Base-by-base conservation (phyloP, 2,329 filamentous ascomycete species). In the Orbilia oligospora region DNA sequence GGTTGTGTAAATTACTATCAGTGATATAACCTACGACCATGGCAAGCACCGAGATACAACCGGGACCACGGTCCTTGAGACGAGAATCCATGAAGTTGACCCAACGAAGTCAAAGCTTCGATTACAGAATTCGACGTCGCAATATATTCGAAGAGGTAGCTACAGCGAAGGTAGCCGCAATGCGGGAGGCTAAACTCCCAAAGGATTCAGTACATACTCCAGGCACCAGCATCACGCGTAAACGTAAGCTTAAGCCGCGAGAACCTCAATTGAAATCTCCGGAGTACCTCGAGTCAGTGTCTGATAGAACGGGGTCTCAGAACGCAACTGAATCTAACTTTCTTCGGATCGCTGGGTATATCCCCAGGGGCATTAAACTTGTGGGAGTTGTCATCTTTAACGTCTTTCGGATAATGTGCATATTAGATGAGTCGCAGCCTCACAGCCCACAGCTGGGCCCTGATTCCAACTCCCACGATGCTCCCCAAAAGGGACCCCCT, bases 321-420 rank as follows among this genome's bases (percentile, higher is more conserved):
- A 24, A 33, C 8, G 1, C 4, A 16, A 20, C 18, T 6, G 22
- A 16, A 20, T 16, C 30, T n/a, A 41, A 22, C 20, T 16, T 16
- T 4, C 4, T 58, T 41, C 33, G 8, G n/a, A 22, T 38, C 16
- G 16, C 16, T 41, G 14, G 14, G 12, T 41, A 41, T 41, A 44
- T 61, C 18, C 5, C 20, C 20, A 61, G 18, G 4, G 56, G 56
- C 0, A 1, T 61, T 18, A 61, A 61, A 12, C 14, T 61, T 16
- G 16, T 27, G 2, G 56, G 33, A 12, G 12, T 61, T 27, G 20
- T 61, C 27, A 12, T 12, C 10, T 61, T 22, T 41, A 61, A 61
- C 12, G 41, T 61, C 44, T 61, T 61, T 27, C 56, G 56, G 20
- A 24, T 61, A 27, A 61, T 61, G 18, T 61, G 56, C 9, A 61